These are phyloP conservation scores for Teunomyces funiuensis DNA, from an alignment of 805 yeast genomes.

Conservation along the genomic window DNA sequence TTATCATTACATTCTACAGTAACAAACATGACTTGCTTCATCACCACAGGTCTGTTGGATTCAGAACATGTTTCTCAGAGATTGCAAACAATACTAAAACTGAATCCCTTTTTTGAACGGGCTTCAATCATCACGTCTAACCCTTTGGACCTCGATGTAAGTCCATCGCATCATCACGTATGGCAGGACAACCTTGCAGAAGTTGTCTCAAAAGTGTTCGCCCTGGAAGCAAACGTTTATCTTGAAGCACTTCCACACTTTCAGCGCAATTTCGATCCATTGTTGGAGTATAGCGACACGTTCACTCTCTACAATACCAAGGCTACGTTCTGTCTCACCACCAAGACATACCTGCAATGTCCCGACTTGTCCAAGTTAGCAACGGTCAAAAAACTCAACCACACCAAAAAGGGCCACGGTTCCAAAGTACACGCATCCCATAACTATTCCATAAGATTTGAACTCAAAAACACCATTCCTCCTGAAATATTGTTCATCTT, in stretches of 20 bases:
- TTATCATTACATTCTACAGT: neutral
- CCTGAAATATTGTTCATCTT: conserved; percentile 5
- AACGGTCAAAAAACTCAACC: conserved; percentile 11
- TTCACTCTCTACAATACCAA: conserved; percentile 1
- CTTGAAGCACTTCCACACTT: neutral
- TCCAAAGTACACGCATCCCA: conserved; percentile 14
- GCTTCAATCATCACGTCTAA: neutral
- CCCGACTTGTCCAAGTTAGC: conserved; percentile 11
- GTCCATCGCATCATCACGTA: neutral
- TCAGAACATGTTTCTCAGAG: neutral
- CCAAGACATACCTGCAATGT: conserved; percentile 7
- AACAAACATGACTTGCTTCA: neutral
- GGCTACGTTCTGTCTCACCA: conserved; percentile 7
- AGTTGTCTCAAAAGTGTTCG: conserved; percentile 11
- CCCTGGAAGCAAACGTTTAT: neutral
- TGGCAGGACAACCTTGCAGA: neutral
- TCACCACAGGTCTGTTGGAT: neutral
- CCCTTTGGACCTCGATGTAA: neutral
- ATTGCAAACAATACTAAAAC: neutral
- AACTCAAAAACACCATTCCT: conserved; percentile 3
- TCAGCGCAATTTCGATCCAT: neutral
- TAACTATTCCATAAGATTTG: conserved; percentile 10
- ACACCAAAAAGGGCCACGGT: conserved; percentile 22
- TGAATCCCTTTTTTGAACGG: neutral
- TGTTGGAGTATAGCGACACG: neutral